A percentile compares a stretch with the other conserved stretches of the same genome.
Conservation (phyloP, 768 basidiomycete species). For the Leccinum imitatum region DNA sequence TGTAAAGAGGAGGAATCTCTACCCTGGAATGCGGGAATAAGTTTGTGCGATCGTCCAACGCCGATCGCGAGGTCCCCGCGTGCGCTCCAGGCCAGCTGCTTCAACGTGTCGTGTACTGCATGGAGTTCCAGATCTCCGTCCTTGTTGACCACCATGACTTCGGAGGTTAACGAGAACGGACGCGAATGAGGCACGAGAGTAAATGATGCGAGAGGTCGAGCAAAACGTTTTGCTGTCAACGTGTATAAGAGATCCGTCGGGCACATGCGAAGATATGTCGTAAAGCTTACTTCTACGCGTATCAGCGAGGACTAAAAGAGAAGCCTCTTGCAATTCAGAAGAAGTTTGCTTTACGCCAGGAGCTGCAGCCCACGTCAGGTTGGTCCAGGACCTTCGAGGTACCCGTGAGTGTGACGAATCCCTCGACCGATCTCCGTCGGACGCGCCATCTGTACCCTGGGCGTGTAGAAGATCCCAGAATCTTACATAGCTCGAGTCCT, state of each 20-base stretch:
- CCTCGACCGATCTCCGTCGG: slow-evolving; percentile 45
- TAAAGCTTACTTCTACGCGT: slow-evolving; percentile 63
- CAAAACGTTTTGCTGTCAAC: slow-evolving; percentile 61
- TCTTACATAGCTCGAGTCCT: slow-evolving; percentile 62
- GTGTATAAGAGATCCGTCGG: slow-evolving; percentile 3
- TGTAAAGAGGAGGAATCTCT: slow-evolving; percentile 20
- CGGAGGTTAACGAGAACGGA: slow-evolving; percentile 47
- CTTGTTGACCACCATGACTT: slow-evolving; percentile 65
- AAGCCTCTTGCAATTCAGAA: slow-evolving; percentile 34
- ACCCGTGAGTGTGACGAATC: slow-evolving; percentile 39
- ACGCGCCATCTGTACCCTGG: slow-evolving; percentile 30
- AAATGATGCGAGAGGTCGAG: slow-evolving; percentile 65
- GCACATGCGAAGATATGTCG: background rate
- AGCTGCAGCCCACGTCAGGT: slow-evolving; percentile 54
- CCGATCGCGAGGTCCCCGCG: slow-evolving; percentile 63
- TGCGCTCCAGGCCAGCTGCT: slow-evolving; percentile 69
- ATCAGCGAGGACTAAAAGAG: slow-evolving; percentile 55
- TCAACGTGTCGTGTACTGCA: slow-evolving; percentile 67
- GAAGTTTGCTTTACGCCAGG: slow-evolving; percentile 24
- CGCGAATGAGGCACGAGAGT: slow-evolving; percentile 56
- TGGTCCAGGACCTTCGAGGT: slow-evolving; percentile 60
- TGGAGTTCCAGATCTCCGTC: slow-evolving; percentile 76
- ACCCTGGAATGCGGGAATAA: slow-evolving; percentile 51
- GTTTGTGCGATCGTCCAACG: slow-evolving; percentile 51
- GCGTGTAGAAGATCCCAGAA: slow-evolving; percentile 45